Evolutionary conservation across 73 alveolate genomes (phyloP).

Genomic region (Diophrys sp.): DNA sequence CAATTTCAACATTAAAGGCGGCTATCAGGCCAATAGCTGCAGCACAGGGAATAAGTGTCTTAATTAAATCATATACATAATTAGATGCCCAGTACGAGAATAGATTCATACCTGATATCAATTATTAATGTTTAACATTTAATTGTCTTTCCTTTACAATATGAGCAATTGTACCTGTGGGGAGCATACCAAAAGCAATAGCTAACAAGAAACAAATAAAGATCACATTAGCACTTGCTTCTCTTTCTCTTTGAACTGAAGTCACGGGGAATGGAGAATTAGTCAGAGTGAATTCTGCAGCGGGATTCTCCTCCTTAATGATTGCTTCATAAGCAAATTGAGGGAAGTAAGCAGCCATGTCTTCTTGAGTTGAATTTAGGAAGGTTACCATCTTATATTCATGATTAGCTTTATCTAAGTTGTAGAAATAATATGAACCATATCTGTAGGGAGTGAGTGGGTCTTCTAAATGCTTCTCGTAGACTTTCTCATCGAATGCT

Average conservation of each 20-base stretch:
- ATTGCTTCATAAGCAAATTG: conserved; percentile 43
- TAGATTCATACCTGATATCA: conserved; percentile 87
- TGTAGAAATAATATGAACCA: conserved; percentile 44
- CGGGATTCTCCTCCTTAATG: conserved; percentile 5
- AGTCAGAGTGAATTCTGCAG: conserved; percentile 7
- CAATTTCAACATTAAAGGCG: conserved; percentile 22
- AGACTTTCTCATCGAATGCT: conserved; percentile 39
- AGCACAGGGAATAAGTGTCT: conserved; percentile 79
- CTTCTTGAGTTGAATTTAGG: conserved; percentile 31
- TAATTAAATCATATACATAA: conserved; percentile 82
- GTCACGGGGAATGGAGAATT: conserved; percentile 49
- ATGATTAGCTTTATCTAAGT: conserved; percentile 20
- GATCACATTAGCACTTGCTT: conserved; percentile 49
- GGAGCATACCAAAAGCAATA: conserved; percentile 89
- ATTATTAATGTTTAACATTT: conserved; percentile 77
- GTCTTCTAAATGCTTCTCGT: conserved; percentile 2
- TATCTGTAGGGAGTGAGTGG: conserved; percentile 35
- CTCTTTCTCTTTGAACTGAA: conserved; percentile 43
- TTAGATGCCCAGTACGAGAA: conserved; percentile 90
- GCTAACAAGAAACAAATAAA: conserved; percentile 69
- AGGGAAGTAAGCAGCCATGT: conserved; percentile 38
- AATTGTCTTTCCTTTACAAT: conserved; percentile 83
- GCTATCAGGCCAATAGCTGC: conserved; percentile 36
- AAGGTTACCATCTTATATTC: conserved; percentile 24
- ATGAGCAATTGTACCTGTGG: conserved; percentile 82